A percentile compares a stretch with the other conserved stretches of the same genome.
Evolutionary conservation across 2,329 filamentous ascomycete genomes (phyloP).

Genomic region (Nigrospora osmanthi): DNA sequence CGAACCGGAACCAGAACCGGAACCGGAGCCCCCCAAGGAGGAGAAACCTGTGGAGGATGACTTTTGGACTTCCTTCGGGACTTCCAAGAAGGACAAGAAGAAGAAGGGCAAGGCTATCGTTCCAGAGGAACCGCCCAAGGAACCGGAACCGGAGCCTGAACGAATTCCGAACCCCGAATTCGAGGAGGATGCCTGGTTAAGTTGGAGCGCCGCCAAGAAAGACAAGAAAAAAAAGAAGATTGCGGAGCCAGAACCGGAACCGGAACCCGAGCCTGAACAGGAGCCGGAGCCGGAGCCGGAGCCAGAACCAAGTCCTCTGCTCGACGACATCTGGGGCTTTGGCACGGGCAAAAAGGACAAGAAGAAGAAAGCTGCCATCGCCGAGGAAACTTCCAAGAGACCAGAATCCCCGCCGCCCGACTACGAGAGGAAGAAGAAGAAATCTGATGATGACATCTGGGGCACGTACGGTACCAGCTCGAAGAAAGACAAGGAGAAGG

Average conservation of each 20-base stretch:
- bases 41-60: conserved; percentile 1
- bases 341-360: conserved; percentile 17
- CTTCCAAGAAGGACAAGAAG: conserved; percentile 5
- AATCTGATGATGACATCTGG: neutral
- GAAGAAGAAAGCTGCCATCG: conserved; percentile 15
- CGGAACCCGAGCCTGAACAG: neutral
- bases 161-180: conserved; percentile 13
- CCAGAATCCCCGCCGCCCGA: conserved; percentile 5
- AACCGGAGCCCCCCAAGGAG: neutral
- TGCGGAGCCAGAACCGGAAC: conserved; percentile 2
- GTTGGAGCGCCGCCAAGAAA: conserved; percentile 1
- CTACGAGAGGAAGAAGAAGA: neutral
- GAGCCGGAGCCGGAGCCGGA: conserved; percentile 13
- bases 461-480: too few species aligned
- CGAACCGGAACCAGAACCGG: conserved; percentile 1
- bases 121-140: conserved; percentile 3
- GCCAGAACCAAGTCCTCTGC: conserved; percentile 12
- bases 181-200: conserved; percentile 4
- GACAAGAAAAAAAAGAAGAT: conserved; percentile 7
- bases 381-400: conserved; percentile 8
- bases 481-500: too few species aligned
- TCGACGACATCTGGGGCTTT: conserved; percentile 10
- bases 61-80: neutral
- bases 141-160: conserved; percentile 3
- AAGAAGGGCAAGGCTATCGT: conserved; percentile 8